Evolutionary conservation across 2,329 filamentous ascomycete species (phyloP).

Genomic region (Cytospora piceae): DNA sequence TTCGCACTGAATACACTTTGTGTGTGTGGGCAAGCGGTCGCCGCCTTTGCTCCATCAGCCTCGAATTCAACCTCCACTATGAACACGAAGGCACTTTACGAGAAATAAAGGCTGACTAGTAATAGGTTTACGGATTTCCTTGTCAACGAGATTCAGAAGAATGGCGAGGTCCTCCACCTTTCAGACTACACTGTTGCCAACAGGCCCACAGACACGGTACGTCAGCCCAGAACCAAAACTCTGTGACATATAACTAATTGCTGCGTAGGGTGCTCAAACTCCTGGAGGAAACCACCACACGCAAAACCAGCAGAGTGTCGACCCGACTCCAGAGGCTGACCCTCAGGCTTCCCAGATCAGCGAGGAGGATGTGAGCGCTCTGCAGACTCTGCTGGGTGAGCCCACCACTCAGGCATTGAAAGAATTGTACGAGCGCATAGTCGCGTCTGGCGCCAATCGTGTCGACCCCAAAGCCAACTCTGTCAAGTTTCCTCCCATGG

Average conservation of each 20-base stretch:
- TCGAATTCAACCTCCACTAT: slow-evolving; percentile 3
- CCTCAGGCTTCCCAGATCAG: slow-evolving; percentile 33
- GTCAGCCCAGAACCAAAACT: slow-evolving; percentile 18
- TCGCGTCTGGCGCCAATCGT: slow-evolving; percentile 35
- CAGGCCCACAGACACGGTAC: slow-evolving; percentile 18
- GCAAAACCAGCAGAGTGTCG: slow-evolving; percentile 34
- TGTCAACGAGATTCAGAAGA: slow-evolving; percentile 83
- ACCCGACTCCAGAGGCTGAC: slow-evolving; percentile 9
- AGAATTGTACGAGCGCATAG: slow-evolving; percentile 45
- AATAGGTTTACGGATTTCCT: slow-evolving; percentile 84
- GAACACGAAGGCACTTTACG: background rate
- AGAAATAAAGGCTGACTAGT: slow-evolving; percentile 20
- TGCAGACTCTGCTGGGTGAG: slow-evolving; percentile 46
- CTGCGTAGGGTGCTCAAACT: slow-evolving; percentile 10
- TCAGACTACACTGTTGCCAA: slow-evolving; percentile 37
- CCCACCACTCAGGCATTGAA: slow-evolving; percentile 47
- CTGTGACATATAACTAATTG: background rate
- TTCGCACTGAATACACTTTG: background rate
- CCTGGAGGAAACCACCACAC: slow-evolving; percentile 17
- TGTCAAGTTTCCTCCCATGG: slow-evolving; percentile 46
- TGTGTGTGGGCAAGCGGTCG: background rate
- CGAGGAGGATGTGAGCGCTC: slow-evolving; percentile 40
- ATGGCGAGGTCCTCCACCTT: slow-evolving; percentile 77
- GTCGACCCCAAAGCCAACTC: slow-evolving; percentile 37
- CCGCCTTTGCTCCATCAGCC: background rate